Base-by-base conservation (phyloP, 2,329 filamentous ascomycete genomes). In the Aspergillus sp. region DNA sequence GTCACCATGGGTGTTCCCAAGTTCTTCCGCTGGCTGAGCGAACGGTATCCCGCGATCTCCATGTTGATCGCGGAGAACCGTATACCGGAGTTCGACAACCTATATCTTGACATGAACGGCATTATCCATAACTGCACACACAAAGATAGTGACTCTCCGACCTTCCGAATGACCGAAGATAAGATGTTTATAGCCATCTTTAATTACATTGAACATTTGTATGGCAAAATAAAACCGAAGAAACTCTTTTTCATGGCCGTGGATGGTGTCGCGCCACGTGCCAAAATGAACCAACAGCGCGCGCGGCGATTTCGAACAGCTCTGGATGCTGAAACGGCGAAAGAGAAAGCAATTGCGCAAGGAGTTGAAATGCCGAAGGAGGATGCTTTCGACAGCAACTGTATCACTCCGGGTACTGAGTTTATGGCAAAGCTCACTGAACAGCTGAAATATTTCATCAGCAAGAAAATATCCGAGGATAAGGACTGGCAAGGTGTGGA, bases 171-270 rank as follows among this genome's bases (percentile, higher is more conserved):
- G 77, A 93, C 89, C 56, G 96, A 99, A 75, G 93, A 99, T 74
- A 91, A 97, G 76, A 99, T 99, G 95, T 99, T 99, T 73, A 97
- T 99, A 66, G 90, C 92, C 57, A 99, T 99, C 69, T 99, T 99
- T 85, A 98, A 98, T 78, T 99, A 99, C 75, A 99, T 99, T 65
- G 95, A 99, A 76, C 95, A 99, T 79, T 78, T 99, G 53, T 99
- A 96, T 75, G 93, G 93, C 67, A 99, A 97, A 77, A 99, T 99
- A 73, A 98, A 98, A 76, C 95, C 95, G 12, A 93, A 96, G 78
- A 89, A 97, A 81, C 85, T 99, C 36, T 99, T 99, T 79, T 99
- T 97, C 81, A 99, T 99, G 95, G 96, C 95, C 50, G 95, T 99
- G 64, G 95, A 99, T 71, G 95, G 95, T 68, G 96, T 99, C 61